Percentiles rank a stretch among this genome's conserved stretches.
Evolutionary conservation across 2,329 filamentous ascomycete genomes (phyloP).

Genomic region (Cladobotryum mycophilum): DNA sequence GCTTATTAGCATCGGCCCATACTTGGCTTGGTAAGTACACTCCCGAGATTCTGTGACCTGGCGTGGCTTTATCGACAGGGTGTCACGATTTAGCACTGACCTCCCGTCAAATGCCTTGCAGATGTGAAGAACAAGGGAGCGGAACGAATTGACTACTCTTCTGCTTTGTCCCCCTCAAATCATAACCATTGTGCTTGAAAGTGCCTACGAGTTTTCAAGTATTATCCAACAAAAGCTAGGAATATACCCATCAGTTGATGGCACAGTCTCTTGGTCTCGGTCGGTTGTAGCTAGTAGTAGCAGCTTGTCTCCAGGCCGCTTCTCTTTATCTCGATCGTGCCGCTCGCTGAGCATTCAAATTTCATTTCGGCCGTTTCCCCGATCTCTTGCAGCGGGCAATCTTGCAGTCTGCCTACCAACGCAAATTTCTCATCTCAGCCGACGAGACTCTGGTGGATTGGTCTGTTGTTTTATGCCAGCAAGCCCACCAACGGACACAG

Average conservation of each 20-base stretch:
- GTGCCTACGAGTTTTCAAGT: no score
- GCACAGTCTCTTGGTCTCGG: conserved; percentile 1
- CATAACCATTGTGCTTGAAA: background rate
- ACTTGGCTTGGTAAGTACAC: conserved; percentile 6
- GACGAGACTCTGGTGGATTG: background rate
- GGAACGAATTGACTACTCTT: conserved; percentile 5
- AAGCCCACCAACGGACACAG: background rate
- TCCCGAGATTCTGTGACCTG: background rate
- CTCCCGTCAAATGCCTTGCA: conserved; percentile 6
- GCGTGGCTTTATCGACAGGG: conserved; percentile 5
- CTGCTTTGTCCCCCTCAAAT: conserved; percentile 2
- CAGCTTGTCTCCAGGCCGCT: background rate
- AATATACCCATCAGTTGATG: no score
- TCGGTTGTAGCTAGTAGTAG: conserved; percentile 5
- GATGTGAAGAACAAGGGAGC: conserved; percentile 6
- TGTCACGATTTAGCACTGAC: conserved; percentile 5
- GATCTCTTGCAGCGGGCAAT: background rate
- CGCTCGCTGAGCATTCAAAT: background rate
- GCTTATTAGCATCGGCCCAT: background rate
- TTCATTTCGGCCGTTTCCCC: background rate
- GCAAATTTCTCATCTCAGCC: no score
- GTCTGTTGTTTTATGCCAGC: background rate
- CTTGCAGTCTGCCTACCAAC: no score
- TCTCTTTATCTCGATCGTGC: background rate
- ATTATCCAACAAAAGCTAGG: no score